These are phyloP conservation scores for Botrytis tulipae DNA, from an alignment of 2,329 filamentous ascomycete genomes.

Conservation along the genomic window DNA sequence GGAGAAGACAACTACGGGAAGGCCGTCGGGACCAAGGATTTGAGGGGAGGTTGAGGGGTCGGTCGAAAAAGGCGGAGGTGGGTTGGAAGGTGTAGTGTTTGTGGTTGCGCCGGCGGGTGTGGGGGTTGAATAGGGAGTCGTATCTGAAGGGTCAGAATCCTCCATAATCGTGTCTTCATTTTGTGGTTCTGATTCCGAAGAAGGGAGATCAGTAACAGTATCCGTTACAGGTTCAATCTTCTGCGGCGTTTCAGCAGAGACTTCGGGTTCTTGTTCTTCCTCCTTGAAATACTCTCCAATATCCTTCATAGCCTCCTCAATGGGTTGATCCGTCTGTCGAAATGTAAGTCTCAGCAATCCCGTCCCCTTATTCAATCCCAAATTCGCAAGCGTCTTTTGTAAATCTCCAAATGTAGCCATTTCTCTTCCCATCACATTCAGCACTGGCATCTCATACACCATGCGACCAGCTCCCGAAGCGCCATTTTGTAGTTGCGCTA, in stretches of 20 bases:
- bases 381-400: conserved; percentile 82
- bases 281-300: conserved; percentile 71
- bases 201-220: conserved; percentile 25
- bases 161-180: conserved; percentile 22
- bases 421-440: conserved; percentile 81
- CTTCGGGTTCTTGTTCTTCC: conserved; percentile 21
- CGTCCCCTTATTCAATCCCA: conserved; percentile 83
- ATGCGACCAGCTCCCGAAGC: conserved; percentile 65
- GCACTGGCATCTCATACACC: conserved; percentile 81
- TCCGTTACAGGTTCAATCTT: conserved; percentile 26
- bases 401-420: conserved; percentile 75
- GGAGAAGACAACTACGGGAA: conserved; percentile 69
- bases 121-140: neutral
- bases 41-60: conserved; percentile 16
- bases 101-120: conserved; percentile 11
- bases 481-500: conserved; percentile 59
- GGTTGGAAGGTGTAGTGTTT: neutral
- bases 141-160: conserved; percentile 10
- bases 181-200: conserved; percentile 20
- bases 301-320: conserved; percentile 81
- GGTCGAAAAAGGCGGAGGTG: conserved; percentile 1
- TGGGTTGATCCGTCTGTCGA: conserved; percentile 69
- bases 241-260: conserved; percentile 23
- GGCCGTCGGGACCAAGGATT: conserved; percentile 38
- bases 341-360: conserved; percentile 77